Base-by-base conservation (phyloP, 768 basidiomycete genomes). In the Collybia nuda region DNA sequence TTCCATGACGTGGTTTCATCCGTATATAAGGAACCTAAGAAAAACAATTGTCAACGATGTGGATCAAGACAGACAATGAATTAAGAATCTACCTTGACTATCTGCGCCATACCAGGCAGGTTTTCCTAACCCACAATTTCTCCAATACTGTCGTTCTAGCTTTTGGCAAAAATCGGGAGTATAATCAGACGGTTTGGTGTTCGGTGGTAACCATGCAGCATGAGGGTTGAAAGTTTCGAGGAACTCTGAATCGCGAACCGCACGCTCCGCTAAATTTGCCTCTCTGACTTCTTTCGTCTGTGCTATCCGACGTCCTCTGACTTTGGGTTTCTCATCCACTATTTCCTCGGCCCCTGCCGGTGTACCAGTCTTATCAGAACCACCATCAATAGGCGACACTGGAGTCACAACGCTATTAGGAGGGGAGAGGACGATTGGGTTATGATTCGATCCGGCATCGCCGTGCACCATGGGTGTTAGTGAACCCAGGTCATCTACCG, bases 81-180 rank as follows among this genome's bases (percentile, higher is more conserved):
- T 21, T 32, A 23, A 56, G 24, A 26, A 72, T 81, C 54, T 45
- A 88, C 94, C 96, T 73, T 88, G 83, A 54, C 93, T 87, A 66
- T 99, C 97, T 3, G 97, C 97, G 17, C 96, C 97, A 67, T 99
- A 99, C 95, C 93, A 96, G 2, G 95, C 84, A n/a, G 94, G 78
- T 55, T 86, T 89, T 3, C 93, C 91, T 3, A 96, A 67, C 0
- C 93, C 86, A 67, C 92, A 85, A 56, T 90, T 93, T 47, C 94
- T 77, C 97, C 97, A 99, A 67, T 85, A 98, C 48, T 86, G 79
- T 24, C 94, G 77, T 69, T 98, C 95, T 17, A 98, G 77, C 53
- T 86, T 84, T 52, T 83, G 80, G 65, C 95, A 97, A 53, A 91
- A 89, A 54, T 96, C 93, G 11, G 81, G 78, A 0, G 90, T 94